A percentile compares a stretch with the other conserved stretches of the same genome.
phyloP scores from a whole-genome alignment of 805 yeast genomes.

The Debaryomyces prosopidis region DNA sequence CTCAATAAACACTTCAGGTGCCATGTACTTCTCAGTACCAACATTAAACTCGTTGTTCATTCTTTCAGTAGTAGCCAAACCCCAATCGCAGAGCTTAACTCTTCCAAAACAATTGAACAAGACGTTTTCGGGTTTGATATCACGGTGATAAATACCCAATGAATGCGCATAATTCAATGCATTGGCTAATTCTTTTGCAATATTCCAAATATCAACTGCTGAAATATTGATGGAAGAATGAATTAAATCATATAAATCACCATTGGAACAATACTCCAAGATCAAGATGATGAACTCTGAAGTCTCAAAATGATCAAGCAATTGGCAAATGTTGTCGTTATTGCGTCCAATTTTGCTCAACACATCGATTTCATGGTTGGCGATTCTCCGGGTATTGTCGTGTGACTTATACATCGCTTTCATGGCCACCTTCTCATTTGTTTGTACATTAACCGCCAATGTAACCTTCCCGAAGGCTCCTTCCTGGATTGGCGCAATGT shows the following conservation, averaged over 20 bases:
- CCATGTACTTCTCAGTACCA: slow-evolving; percentile 61
- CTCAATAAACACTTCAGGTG: slow-evolving; percentile 47
- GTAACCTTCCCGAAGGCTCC: slow-evolving; percentile 67
- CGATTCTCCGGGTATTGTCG: slow-evolving; percentile 45
- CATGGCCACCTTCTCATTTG: slow-evolving; percentile 46
- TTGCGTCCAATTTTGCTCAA: slow-evolving; percentile 36
- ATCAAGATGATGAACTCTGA: slow-evolving; percentile 51
- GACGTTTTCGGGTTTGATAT: slow-evolving; percentile 73
- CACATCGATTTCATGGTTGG: slow-evolving; percentile 53
- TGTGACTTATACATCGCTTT: slow-evolving; percentile 51
- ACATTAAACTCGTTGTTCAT: slow-evolving; percentile 38
- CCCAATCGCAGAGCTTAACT: slow-evolving; percentile 74
- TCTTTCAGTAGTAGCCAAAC: slow-evolving; percentile 51
- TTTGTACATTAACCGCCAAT: slow-evolving; percentile 43
- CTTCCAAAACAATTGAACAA: slow-evolving; percentile 51
- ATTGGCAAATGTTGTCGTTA: slow-evolving; percentile 57
- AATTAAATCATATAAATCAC: slow-evolving; percentile 66
- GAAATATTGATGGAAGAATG: slow-evolving; percentile 18
- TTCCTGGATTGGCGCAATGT: slow-evolving; percentile 46
- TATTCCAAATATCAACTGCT: slow-evolving; percentile 31
- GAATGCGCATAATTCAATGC: slow-evolving; percentile 59
- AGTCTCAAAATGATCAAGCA: slow-evolving; percentile 56
- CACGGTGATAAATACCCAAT: slow-evolving; percentile 65
- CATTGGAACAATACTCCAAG: slow-evolving; percentile 65
- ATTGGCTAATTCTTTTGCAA: slow-evolving; percentile 50